Evolutionary conservation across 306 rosid species (phyloP).

Genomic region (Spatholobus suberectus): DNA sequence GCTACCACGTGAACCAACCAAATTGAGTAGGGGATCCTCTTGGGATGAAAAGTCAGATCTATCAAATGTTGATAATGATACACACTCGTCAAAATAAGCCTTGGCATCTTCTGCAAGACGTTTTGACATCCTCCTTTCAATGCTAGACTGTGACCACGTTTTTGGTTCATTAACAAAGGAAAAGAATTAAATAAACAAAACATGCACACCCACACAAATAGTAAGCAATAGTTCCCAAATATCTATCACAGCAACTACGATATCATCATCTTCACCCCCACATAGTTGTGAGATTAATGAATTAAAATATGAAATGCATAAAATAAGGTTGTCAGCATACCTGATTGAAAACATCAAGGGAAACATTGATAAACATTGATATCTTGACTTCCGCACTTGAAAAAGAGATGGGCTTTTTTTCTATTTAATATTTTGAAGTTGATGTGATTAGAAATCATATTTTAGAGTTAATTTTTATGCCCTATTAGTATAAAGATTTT

Average conservation of each 20-base stretch:
- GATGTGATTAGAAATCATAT: neutral
- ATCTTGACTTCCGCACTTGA: neutral
- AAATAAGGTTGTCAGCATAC: slow-evolving; percentile 4
- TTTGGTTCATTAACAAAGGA: slow-evolving; percentile 11
- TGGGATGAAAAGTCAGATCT: slow-evolving; percentile 91
- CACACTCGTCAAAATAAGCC: slow-evolving; percentile 89
- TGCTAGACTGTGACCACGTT: slow-evolving; percentile 68
- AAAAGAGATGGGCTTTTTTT: neutral
- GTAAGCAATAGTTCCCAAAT: slow-evolving; percentile 1
- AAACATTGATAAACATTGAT: too few species aligned
- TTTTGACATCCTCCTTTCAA: slow-evolving; percentile 88
- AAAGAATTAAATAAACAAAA: slow-evolving; percentile 9
- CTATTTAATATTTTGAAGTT: neutral
- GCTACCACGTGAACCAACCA: slow-evolving; percentile 47
- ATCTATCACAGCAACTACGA: slow-evolving; percentile 3
- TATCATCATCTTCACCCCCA: neutral
- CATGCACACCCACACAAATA: slow-evolving; percentile 13
- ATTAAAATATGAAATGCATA: neutral
- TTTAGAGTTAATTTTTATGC: neutral
- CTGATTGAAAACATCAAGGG: neutral
- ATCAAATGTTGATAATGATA: slow-evolving; percentile 87
- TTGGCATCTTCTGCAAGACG: slow-evolving; percentile 85
- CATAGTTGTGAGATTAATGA: neutral
- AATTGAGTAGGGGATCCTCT: slow-evolving; percentile 72
- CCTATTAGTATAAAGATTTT: too few species aligned